Base-by-base conservation (phyloP, 441 rosid species). In the Kokia cookei region DNA sequence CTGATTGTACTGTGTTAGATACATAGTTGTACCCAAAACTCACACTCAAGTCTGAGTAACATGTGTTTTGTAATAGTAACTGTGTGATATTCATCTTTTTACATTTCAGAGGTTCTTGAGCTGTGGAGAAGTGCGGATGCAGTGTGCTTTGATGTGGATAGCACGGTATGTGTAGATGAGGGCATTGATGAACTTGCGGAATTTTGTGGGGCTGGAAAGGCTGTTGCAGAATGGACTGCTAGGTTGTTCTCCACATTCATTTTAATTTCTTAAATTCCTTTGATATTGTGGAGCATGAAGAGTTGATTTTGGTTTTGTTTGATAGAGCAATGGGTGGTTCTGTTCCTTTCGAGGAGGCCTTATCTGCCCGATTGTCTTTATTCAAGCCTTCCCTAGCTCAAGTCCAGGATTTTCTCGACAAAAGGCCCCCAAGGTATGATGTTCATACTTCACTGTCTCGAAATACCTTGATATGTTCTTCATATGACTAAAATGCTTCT, bases 161-260 rank as follows among this genome's bases (percentile, higher is more conserved):
- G 99, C 85, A 96, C 99, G 5, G 99, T 93, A 40, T 96, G 99
- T 73, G 72, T 82, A 69, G 98, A 96, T 80, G 99, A 96, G 86
- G 99, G 99, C 54, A 96, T 96, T 51, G 98, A 96, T 80, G 98
- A 96, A 79, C 93, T 96, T 76, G 99, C 98, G 1, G 99, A 96
- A 70, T 96, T 89, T 77, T 96, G 99, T 87, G 98, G 98, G 76
- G 98, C 98, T 73, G 97, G 98, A 77, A 87, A 89, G 75, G 98
- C 97, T 73, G 99, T 96, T 77, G 97, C 97, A 11, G 99, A 96
- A 81, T 96, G 97, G 98, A 96, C 99, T 74, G 98, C 92, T 51
- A 96, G 98, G 99, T 96, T 81, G 70, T 77, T 80, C 42, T 58
- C 72, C 64, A n/a, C 26, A 50, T 72, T 77, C 69, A 63, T 60